Evolutionary conservation across 345 rosid species (phyloP), one percentile per base, ranked within the genome.

Genomic region (Psidium guajava): DNA sequence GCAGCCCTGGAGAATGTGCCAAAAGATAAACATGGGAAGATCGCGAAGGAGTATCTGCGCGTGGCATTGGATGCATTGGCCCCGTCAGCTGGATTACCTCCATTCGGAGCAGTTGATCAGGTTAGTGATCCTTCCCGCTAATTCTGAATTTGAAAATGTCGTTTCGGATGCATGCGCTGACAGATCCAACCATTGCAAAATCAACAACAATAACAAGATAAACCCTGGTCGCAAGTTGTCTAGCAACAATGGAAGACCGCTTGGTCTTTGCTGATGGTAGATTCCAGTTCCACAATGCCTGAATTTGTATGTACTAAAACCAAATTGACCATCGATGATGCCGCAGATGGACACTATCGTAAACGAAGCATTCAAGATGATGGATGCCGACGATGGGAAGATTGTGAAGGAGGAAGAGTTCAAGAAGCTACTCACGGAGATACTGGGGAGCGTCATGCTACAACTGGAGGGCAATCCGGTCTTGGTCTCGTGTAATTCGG

Each of bases 381-480:
- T 93, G 87, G 88, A 86, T 22, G 94, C 90, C 9, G 98, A 97
- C 28, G 98, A 96, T 56, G 96, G 95, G 85, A 98, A 93, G 87
- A 73, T 86, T 83, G 91, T 94, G 85, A 98, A 91, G 87, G 98
- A 93, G 80, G 99, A 97, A 2, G 99, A 96, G 84, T 96, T 96
- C 88, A 96, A 94, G 93, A 98, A 94, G 88, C 21, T 91, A 82
- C 21, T 93, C 88, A 87, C 90, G 0, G 99, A 93, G 88, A 90
- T 96, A 83, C 88, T 98, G 86, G 98, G 97, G 86, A 94, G 95
- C 75, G 85, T 95, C 80, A 94, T 98, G 99, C 85, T 95, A 89
- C 98, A 95, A 86, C 89, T 96, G 28, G 98, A 96, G 87, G 94
- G 93, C 54, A 93, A 82, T 84, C 94, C 97, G 16, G 91, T 98